Base-by-base conservation (phyloP, 2,329 filamentous ascomycete species). In the Neofusicoccum parvum region DNA sequence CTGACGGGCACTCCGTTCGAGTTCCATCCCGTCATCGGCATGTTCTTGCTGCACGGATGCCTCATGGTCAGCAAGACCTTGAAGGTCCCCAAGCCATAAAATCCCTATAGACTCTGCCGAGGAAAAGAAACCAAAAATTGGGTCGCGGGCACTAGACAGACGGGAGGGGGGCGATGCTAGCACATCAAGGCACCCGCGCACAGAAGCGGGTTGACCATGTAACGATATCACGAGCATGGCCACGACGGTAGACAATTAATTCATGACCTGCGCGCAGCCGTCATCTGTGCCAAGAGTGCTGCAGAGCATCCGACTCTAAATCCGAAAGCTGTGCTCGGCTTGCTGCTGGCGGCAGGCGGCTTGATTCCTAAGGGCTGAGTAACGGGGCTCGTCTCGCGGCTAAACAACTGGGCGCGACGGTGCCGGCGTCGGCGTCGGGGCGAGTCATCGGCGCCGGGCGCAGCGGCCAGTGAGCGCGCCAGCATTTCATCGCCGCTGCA, bases 41-140 rank as follows among this genome's bases (percentile, higher is more conserved):
- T 98, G 67, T 99, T 97, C 79, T 83, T 96, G 66, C 72, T 93
- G n/a, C 92, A 96, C 76, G 95, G 94, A 20, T 96, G 91, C 75
- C 80, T 95, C 74, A 98, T 99, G 95, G 90, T 94, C 69, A 97
- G 92, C 82, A 96, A 94, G 85, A 94, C 89, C 37, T 88, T 99
- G 73, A 92, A 95, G 76, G 93, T 99, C 70, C 95, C 95, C 15
- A 99, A 99, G 87, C 93, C 85, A 62, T 87, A 39, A 46, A 46
- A 39, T 14, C 4, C 32, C 2, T 12, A 43, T 34, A 48, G 27
- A 36, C 3, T 11, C 27, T 11, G 5, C 34, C 10, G 14, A 23
- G 32, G 41, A 32, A 50, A 20, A 23, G n/a, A 27, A 45, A 50
- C 48, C 48, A 50, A 43, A 53, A 32, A 27, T 20, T 63, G 15